Evolutionary conservation across 768 basidiomycete species (phyloP).

Genomic region (Boletus barrowsii): DNA sequence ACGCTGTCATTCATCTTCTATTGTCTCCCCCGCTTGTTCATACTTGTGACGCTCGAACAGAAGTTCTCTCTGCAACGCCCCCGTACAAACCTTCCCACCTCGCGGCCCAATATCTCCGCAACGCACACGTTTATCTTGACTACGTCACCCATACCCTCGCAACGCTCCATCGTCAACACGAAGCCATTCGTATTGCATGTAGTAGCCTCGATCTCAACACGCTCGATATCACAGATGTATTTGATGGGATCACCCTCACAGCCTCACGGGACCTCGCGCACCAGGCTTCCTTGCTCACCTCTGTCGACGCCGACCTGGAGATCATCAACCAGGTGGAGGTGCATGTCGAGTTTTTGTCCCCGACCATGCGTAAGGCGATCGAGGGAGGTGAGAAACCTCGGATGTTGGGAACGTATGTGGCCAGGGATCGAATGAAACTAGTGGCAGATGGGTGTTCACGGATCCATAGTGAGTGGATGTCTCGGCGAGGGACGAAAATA

Average conservation of each 20-base stretch:
- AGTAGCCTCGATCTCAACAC: slow-evolving; percentile 69
- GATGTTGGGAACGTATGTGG: slow-evolving; percentile 79
- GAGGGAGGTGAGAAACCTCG: slow-evolving; percentile 66
- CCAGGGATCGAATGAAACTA: slow-evolving; percentile 72
- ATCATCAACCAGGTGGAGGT: slow-evolving; percentile 64
- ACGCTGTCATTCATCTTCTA: slow-evolving; percentile 7
- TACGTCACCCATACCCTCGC: slow-evolving; percentile 49
- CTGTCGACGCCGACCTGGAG: slow-evolving; percentile 68
- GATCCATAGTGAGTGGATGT: slow-evolving; percentile 56
- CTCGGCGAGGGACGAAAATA: not conserved
- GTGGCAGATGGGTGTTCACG: slow-evolving; percentile 69
- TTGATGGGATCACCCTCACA: slow-evolving; percentile 55
- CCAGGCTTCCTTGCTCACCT: slow-evolving; percentile 59
- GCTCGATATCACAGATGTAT: slow-evolving; percentile 66
- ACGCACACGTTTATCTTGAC: slow-evolving; percentile 63
- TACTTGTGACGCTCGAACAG: slow-evolving; percentile 29
- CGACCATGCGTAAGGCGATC: slow-evolving; percentile 62
- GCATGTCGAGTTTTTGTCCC: slow-evolving; percentile 74
- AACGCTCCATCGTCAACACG: slow-evolving; percentile 62
- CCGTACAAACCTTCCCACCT: slow-evolving; percentile 67
- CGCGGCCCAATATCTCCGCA: slow-evolving; percentile 61
- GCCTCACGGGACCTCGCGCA: slow-evolving; percentile 63
- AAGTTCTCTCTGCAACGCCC: slow-evolving; percentile 64
- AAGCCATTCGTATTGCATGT: slow-evolving; percentile 71
- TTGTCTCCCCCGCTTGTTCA: not conserved